Base-by-base conservation (phyloP, 495 filamentous ascomycete species). In the Hypoxylon perforatum region DNA sequence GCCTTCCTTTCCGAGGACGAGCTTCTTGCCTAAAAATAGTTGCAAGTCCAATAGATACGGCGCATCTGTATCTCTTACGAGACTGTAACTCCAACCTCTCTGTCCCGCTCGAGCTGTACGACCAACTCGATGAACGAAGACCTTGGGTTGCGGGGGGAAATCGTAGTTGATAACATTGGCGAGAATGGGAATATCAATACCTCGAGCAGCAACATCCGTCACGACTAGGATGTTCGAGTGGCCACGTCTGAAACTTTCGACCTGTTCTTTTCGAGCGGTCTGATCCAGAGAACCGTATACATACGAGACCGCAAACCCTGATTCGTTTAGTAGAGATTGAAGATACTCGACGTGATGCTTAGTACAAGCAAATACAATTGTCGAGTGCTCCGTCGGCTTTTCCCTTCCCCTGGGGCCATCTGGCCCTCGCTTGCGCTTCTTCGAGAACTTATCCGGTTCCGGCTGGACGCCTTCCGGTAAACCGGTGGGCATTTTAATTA, bases 111-210 rank as follows among this genome's bases (percentile, higher is more conserved):
- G 86, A 21, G 95, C 95, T 11, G 95, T 98, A 74, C 95, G 87
- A 63, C 95, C 95, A 23, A 99, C 96, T 70, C 95, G 90, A 76
- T 99, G 95, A 59, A 99, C 90, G 68, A 94, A 98, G 15, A 98
- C 87, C 76, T 99, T 99, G 21, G 95, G 93, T 69, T 98, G 94
- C 4, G 94, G 89, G 3, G 95, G 95, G 71, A 99, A 98, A 65
- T 98, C 93, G 81, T 96, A 99, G 81, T 99, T 98, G 80, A 99
- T 95, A 51, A 98, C 95, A 73, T 99, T 97, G 39, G 92, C 93
- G 10, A 99, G 87, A 30, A 96, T 82, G 0, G 95, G 95, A 63
- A 98, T 97, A 88, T 99, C 95, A 61, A 99, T 96, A 84, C 95
- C 95, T 81, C 95, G 85, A 10, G 95, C 95, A 11, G 96, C 95